Conservation (phyloP, 495 filamentous ascomycete genomes). For the Lasiosphaeris hirsuta region DNA sequence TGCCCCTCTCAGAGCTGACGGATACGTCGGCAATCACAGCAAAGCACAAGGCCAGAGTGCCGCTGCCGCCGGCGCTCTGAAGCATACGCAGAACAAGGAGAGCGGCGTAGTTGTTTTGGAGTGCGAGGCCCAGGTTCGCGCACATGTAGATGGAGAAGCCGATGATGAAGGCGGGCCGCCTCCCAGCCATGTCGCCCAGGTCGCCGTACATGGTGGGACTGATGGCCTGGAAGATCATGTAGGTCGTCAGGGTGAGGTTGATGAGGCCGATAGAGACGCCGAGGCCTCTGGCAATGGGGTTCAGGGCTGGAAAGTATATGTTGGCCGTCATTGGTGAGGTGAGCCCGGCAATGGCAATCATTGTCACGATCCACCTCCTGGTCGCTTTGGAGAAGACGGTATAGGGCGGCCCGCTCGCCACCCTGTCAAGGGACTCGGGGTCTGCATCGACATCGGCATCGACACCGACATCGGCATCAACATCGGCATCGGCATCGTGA, state of each 20-base stretch:
- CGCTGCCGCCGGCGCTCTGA: conserved; percentile 59
- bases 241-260: conserved; percentile 66
- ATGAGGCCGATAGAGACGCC: conserved; percentile 57
- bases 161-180: conserved; percentile 58
- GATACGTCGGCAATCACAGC: conserved; percentile 62
- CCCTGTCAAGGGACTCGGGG: conserved; percentile 27
- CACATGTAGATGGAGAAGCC: conserved; percentile 56
- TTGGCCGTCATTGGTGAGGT: conserved; percentile 73
- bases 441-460: conserved; percentile 11
- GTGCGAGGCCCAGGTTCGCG: conserved; percentile 62
- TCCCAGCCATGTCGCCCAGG: conserved; percentile 56
- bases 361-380: conserved; percentile 60
- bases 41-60: conserved; percentile 54
- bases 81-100: conserved; percentile 60
- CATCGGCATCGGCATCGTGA: not conserved
- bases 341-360: conserved; percentile 63
- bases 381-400: conserved; percentile 54
- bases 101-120: conserved; percentile 57
- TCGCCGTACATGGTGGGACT: conserved; percentile 58
- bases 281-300: conserved; percentile 52
- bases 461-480: not conserved
- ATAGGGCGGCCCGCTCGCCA: conserved; percentile 45
- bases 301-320: conserved; percentile 76
- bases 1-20: conserved; percentile 56
- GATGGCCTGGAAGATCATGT: conserved; percentile 61